A percentile compares a stretch with the other conserved stretches of the same genome.
Evolutionary conservation across 306 rosid genomes (phyloP).

Genomic region (Cajanus cajan): DNA sequence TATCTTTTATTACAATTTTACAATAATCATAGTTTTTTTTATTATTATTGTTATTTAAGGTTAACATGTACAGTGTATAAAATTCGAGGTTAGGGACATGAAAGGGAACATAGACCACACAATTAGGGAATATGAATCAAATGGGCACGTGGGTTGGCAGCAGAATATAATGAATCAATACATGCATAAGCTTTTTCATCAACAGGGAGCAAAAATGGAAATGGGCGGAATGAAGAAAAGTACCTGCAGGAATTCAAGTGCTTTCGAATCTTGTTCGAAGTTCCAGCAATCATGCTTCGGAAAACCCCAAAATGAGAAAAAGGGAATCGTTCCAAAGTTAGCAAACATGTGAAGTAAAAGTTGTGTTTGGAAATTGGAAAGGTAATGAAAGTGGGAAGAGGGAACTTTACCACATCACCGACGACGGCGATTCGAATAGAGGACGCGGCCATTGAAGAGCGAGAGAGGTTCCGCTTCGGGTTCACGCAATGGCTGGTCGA

Average conservation of each 20-base stretch:
- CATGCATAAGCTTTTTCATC: not conserved
- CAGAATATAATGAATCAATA: not conserved
- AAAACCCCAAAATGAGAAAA: constrained; percentile 1
- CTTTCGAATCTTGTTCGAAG: constrained; percentile 73
- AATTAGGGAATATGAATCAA: not conserved
- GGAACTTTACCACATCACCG: constrained; percentile 67
- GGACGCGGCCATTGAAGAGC: constrained; percentile 62
- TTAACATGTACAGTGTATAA: not conserved
- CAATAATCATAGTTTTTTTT: not conserved
- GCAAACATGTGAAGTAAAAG: not conserved
- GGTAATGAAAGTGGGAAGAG: constrained; percentile 17
- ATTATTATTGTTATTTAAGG: not conserved
- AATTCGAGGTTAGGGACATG: not conserved
- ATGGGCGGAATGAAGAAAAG: not conserved
- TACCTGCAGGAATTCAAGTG: constrained; percentile 70
- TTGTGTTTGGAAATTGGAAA: not conserved
- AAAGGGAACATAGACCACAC: not conserved
- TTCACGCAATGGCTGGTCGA: constrained; percentile 12
- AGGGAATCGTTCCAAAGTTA: not conserved
- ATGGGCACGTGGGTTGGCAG: constrained; percentile 1
- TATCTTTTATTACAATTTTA: not conserved
- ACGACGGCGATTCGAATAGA: constrained; percentile 71
- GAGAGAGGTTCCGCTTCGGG: constrained; percentile 14
- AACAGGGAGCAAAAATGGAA: not conserved
- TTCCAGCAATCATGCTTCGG: constrained; percentile 80